Evolutionary conservation across 345 rosid genomes (phyloP).

Genomic region (Lepidium africanum): DNA sequence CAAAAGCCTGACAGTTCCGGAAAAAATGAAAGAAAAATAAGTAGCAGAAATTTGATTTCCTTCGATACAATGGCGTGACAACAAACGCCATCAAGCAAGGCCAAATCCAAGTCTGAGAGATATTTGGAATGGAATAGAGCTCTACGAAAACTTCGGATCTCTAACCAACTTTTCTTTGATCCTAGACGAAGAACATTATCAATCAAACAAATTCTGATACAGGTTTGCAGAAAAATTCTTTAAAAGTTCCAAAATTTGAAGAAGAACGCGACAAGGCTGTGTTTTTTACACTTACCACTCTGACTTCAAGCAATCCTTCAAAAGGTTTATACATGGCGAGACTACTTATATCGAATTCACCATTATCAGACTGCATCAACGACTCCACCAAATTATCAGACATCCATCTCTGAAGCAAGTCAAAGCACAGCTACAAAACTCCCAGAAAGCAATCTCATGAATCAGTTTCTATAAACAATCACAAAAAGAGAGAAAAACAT

Average conservation of each 20-base stretch:
- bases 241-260: not conserved
- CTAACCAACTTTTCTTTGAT: not conserved
- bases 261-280: not conserved
- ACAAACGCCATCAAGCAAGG: not conserved
- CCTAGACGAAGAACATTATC: not conserved
- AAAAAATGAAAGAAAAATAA: not conserved
- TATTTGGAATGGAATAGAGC: not conserved
- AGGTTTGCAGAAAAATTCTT: not conserved
- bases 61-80: not conserved
- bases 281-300: constrained; percentile 48
- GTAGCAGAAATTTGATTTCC: not conserved
- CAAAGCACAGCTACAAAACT: constrained; percentile 59
- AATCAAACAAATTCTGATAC: not conserved
- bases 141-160: not conserved
- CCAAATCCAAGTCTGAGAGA: not conserved
- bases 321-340: constrained; percentile 64
- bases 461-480: not conserved
- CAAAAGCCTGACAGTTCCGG: constrained; percentile 55
- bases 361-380: constrained; percentile 34
- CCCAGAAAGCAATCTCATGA: not conserved
- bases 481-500: not conserved
- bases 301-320: constrained; percentile 65
- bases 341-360: constrained; percentile 47
- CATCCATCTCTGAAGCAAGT: constrained; percentile 83
- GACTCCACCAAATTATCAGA: constrained; percentile 47